Conservation (phyloP, 2,329 filamentous ascomycete species). For the Verticillium klebahnii region DNA sequence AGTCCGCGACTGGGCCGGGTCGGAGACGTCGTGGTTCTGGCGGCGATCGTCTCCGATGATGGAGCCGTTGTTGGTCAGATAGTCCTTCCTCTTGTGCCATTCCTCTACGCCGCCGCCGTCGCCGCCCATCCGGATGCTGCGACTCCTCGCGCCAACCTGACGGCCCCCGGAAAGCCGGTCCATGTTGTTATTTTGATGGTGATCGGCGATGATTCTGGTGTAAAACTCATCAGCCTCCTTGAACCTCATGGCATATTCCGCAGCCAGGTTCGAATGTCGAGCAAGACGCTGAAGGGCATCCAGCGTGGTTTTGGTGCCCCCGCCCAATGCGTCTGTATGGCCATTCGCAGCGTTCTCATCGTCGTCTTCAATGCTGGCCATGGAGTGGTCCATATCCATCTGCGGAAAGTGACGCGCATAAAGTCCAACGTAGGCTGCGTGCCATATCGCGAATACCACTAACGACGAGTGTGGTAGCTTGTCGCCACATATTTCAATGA, state of each 20-base stretch:
- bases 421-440: constrained; percentile 59
- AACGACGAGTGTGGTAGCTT: constrained; percentile 64
- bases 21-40: neutral
- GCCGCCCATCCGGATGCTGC: constrained; percentile 35
- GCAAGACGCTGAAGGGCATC: constrained; percentile 4
- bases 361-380: constrained; percentile 35
- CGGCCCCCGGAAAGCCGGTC: neutral
- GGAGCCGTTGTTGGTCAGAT: constrained; percentile 39
- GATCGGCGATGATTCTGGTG: constrained; percentile 3
- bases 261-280: constrained; percentile 6
- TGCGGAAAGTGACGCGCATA: constrained; percentile 64
- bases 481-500: constrained; percentile 58
- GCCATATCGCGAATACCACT: constrained; percentile 63
- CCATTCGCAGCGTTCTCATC: constrained; percentile 26
- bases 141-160: neutral
- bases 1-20: neutral
- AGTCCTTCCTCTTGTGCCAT: constrained; percentile 37
- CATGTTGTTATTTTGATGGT: constrained; percentile 4
- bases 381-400: constrained; percentile 58
- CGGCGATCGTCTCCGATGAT: constrained; percentile 27
- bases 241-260: constrained; percentile 7
- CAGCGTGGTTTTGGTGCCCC: constrained; percentile 2
- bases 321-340: constrained; percentile 29
- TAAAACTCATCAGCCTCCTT: constrained; percentile 9
- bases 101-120: constrained; percentile 50